Percentiles rank a stretch among this genome's conserved stretches.
These are phyloP conservation scores for Boehmeria nivea DNA, from an alignment of 306 rosid genomes.

Conservation along the genomic window DNA sequence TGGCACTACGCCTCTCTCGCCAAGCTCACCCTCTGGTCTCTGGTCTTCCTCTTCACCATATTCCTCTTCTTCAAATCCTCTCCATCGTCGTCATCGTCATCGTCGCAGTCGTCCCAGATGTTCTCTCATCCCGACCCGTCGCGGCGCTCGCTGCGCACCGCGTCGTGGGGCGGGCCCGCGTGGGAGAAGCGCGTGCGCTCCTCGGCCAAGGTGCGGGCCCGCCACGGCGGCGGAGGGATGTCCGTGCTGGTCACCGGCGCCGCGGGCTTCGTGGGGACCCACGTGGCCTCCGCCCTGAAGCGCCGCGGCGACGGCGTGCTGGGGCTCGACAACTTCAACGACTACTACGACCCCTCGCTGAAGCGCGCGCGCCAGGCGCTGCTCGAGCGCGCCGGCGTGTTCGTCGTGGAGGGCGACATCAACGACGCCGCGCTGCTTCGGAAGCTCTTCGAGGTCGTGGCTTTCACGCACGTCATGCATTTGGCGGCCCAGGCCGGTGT, in stretches of 20 bases:
- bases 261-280: constrained; percentile 90
- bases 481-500: constrained; percentile 99
- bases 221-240: constrained; percentile 32
- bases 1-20: constrained; percentile 65
- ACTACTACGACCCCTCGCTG: constrained; percentile 76
- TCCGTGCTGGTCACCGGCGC: constrained; percentile 89
- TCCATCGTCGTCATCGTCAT: constrained; percentile 35
- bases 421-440: constrained; percentile 60
- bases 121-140: constrained; percentile 50
- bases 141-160: constrained; percentile 68
- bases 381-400: constrained; percentile 77
- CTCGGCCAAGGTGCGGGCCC: constrained; percentile 63
- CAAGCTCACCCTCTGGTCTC: constrained; percentile 77
- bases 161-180: constrained; percentile 76
- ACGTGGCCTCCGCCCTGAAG: constrained; percentile 79
- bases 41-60: constrained; percentile 65
- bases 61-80: constrained; percentile 75
- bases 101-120: constrained; percentile 24
- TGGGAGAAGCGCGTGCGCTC: constrained; percentile 84
- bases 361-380: constrained; percentile 80
- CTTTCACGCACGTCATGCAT: constrained; percentile 96
- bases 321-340: constrained; percentile 77
- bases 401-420: constrained; percentile 87
- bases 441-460: constrained; percentile 88
- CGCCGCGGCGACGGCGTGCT: constrained; percentile 89